These are phyloP conservation scores for Centrapalus pauciflorus DNA, from an alignment of 129 eudicot species.

Conservation along the genomic window DNA sequence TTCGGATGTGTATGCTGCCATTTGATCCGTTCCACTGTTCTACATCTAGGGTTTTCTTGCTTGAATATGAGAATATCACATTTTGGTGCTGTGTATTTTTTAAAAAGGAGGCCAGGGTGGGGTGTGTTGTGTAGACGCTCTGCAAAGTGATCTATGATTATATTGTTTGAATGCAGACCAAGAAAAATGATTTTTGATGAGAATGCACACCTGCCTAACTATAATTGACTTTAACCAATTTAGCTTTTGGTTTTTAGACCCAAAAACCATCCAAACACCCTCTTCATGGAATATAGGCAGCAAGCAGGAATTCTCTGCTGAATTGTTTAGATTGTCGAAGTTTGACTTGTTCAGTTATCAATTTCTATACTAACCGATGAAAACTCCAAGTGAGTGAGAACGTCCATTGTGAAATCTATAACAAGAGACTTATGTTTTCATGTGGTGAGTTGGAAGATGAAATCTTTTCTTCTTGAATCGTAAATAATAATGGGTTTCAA, in stretches of 20 bases:
- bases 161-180: too few relatives aligned
- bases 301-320: neutral
- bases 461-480: neutral
- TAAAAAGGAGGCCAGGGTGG: too few relatives aligned
- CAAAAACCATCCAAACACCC: too few relatives aligned
- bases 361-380: neutral
- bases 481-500: neutral
- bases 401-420: neutral
- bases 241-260: too few relatives aligned
- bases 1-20: neutral
- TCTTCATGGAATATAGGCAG: too few relatives aligned
- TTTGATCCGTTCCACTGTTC: neutral
- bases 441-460: constrained; percentile 3
- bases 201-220: neutral
- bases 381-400: neutral
- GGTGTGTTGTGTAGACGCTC: neutral
- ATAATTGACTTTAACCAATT: neutral
- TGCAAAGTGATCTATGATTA: neutral
- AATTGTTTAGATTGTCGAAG: neutral
- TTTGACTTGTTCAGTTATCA: neutral
- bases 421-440: neutral
- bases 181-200: neutral
- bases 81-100: neutral
- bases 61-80: neutral
- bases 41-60: constrained; percentile 12